Evolutionary conservation across 345 rosid genomes (phyloP), one percentile per base, ranked within the genome.

Genomic region (Populus ilicifolia): DNA sequence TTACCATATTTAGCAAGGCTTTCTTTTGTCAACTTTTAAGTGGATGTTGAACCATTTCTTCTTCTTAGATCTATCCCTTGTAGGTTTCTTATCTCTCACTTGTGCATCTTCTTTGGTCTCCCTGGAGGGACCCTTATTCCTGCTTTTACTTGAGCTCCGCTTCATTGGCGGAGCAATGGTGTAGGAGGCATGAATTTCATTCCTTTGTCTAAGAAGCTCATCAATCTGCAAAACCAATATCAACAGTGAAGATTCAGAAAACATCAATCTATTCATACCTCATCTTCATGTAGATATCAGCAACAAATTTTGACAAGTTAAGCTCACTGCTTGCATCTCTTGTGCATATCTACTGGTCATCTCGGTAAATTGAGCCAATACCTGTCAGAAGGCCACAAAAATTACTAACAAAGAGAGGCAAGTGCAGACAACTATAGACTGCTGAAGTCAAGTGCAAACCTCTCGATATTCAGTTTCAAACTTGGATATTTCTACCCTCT

Each of bases 401-500:
- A 70, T 70, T 21, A 70, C 71, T 27, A 71, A 46, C 69, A 72
- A 76, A 23, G 2, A 69, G 71, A 72, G 35, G n/a, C 29, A 43
- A 27, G 9, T 6, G 2, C 36, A 67, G n/a, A 44, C 21, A 65
- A 52, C 70, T 63, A 73, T 25, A 46, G 67, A 76, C 38, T 50
- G 52, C 33, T 46, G 6, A 8, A 44, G 30, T 73, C 65, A 77
- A 77, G 59, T 21, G 9, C 67, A 77, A 20, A 91, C 99, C 97
- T 94, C 98, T 81, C 91, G 86, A 83, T 96, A 94, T 85, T 96
- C 98, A 82, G 86, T 87, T 86, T 96, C 99, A 78, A 96, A 96
- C 88, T 92, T 90, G 64, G 95, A 86, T 56, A 96, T 76, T 80
- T 96, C 98, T 10, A 81, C 96, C 41, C 97, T 88, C 86, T 94